These are phyloP conservation scores for Sungouiozyma intestinalis DNA, from an alignment of 805 yeast species.

Conservation along the genomic window DNA sequence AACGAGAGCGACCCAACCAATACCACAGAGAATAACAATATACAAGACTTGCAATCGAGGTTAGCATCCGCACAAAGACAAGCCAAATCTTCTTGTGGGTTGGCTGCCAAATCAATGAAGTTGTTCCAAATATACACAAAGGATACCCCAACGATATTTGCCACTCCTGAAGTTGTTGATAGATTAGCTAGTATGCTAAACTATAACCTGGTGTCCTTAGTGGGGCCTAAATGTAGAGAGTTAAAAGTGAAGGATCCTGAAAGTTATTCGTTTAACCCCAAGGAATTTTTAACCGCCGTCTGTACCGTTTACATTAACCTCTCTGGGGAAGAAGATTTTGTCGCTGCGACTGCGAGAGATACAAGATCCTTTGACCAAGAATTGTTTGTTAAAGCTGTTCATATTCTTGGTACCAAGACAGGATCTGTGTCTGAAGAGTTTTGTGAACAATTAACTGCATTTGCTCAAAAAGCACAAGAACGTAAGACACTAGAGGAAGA, in stretches of 20 bases:
- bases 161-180: slow-evolving; percentile 82
- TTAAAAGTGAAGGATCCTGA: slow-evolving; percentile 79
- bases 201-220: slow-evolving; percentile 83
- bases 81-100: slow-evolving; percentile 72
- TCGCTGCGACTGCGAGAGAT: slow-evolving; percentile 77
- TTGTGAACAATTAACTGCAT: slow-evolving; percentile 39
- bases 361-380: slow-evolving; percentile 73
- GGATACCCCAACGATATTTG: slow-evolving; percentile 80
- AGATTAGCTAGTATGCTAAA: slow-evolving; percentile 93
- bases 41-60: slow-evolving; percentile 47
- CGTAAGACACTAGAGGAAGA: slow-evolving; percentile 56
- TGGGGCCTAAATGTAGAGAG: slow-evolving; percentile 88
- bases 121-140: slow-evolving; percentile 72
- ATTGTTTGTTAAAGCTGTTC: slow-evolving; percentile 60
- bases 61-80: slow-evolving; percentile 57
- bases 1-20: neutral
- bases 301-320: slow-evolving; percentile 70
- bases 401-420: slow-evolving; percentile 46
- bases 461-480: slow-evolving; percentile 56
- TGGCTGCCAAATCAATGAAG: slow-evolving; percentile 73
- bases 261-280: slow-evolving; percentile 75
- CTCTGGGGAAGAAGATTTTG: slow-evolving; percentile 51
- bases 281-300: slow-evolving; percentile 53
- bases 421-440: slow-evolving; percentile 46
- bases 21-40: slow-evolving; percentile 38